These are phyloP conservation scores for Botrytis medusae DNA, from an alignment of 2,329 filamentous ascomycete genomes.

Conservation along the genomic window DNA sequence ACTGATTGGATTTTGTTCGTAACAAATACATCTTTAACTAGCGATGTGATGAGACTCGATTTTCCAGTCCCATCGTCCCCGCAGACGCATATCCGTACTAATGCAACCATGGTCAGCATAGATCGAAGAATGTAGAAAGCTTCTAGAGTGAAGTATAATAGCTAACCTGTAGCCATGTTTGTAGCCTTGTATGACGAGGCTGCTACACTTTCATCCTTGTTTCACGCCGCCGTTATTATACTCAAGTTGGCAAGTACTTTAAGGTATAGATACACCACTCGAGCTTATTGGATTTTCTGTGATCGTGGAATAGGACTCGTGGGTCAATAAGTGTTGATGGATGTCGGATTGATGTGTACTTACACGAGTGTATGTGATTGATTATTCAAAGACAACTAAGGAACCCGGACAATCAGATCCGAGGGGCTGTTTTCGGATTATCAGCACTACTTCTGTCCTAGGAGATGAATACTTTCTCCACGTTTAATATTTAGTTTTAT, in stretches of 20 bases:
- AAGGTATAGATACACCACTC: too few relatives aligned
- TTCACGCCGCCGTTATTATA: neutral
- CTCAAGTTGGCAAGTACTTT: neutral
- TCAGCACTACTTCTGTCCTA: constrained; percentile 12
- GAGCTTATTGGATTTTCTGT: neutral
- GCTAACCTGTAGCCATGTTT: constrained; percentile 38
- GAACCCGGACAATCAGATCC: constrained; percentile 1
- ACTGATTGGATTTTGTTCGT: constrained; percentile 93
- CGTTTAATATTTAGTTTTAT: constrained; percentile 10
- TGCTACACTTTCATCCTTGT: constrained; percentile 30
- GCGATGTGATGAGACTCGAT: constrained; percentile 87
- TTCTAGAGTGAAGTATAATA: neutral
- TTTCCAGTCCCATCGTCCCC: constrained; percentile 96
- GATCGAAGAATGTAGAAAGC: constrained; percentile 1
- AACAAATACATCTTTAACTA: constrained; percentile 97
- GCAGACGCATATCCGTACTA: constrained; percentile 90
- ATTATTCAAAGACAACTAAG: neutral
- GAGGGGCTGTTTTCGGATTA: neutral
- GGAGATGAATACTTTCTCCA: constrained; percentile 20
- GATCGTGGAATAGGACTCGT: neutral
- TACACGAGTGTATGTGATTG: neutral
- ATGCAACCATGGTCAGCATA: constrained; percentile 23
- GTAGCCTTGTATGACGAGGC: constrained; percentile 34
- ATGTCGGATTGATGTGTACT: neutral
- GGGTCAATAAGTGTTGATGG: neutral